Evolutionary conservation across 495 filamentous ascomycete species (phyloP).

Genomic region (Lasiosphaeria miniovina): DNA sequence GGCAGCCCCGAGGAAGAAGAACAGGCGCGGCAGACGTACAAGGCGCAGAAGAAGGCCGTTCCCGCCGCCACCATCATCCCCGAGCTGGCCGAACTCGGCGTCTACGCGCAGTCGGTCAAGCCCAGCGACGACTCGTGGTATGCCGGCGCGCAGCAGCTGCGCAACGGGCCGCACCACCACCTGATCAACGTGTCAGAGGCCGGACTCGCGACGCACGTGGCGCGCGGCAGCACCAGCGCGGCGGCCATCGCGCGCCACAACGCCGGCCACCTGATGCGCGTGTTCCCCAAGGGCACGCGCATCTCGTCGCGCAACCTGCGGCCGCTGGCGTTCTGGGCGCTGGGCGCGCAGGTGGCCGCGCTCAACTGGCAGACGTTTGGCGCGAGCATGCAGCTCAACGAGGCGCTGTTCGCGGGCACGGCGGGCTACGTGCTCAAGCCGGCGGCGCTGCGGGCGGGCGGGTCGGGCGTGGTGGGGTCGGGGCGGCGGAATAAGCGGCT

Average conservation of each 20-base stretch:
- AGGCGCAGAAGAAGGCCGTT: constrained; percentile 37
- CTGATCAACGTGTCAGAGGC: constrained; percentile 57
- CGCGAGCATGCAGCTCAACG: constrained; percentile 52
- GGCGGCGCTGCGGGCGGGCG: constrained; percentile 43
- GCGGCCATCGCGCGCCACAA: constrained; percentile 49
- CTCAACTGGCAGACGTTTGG: constrained; percentile 59
- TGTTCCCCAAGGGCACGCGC: constrained; percentile 55
- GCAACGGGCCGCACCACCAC: constrained; percentile 51
- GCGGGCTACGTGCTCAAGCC: constrained; percentile 56
- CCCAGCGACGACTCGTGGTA: constrained; percentile 53
- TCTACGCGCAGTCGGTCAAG: constrained; percentile 57
- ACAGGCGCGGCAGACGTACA: constrained; percentile 38
- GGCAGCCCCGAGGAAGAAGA: constrained; percentile 9
- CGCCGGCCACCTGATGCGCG: constrained; percentile 51
- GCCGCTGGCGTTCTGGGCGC: constrained; percentile 49
- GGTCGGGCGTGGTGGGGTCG: constrained; percentile 37
- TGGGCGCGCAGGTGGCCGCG: constrained; percentile 55
- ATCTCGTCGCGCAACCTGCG: constrained; percentile 53
- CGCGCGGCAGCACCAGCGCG: constrained; percentile 17
- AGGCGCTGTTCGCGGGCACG: constrained; percentile 52
- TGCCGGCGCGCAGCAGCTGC: constrained; percentile 25
- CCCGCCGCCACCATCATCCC: constrained; percentile 44
- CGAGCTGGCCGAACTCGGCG: constrained; percentile 51
- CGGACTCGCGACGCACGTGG: constrained; percentile 40
- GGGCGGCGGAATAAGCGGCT: constrained; percentile 34